Base-by-base conservation (phyloP, 345 rosid genomes). In the Rhodomyrtus tomentosa region DNA sequence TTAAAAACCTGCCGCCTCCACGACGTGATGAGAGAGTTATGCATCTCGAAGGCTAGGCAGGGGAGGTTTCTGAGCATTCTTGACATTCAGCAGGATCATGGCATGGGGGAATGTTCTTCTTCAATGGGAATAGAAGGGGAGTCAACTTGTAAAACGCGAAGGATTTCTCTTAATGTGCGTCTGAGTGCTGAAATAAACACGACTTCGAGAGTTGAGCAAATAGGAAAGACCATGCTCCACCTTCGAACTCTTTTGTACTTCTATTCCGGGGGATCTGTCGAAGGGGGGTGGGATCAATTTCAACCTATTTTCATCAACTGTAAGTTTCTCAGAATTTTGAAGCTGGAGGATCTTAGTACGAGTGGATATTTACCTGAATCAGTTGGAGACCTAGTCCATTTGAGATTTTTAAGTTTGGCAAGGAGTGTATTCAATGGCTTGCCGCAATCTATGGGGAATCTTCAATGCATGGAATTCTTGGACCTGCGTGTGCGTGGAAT, bases 11-110 rank as follows among this genome's bases (percentile, higher is more conserved):
- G 91, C 29, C 88, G 80, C 48, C 89, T 91, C 50, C 90, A 91
- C 24, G 89, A 91, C 54, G 85, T 88, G 74, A 86, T 91, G 87
- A 88, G 92, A 27, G 91, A 90, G 10, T 53, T 90, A 13, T 86
- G 89, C 68, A 20, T 91, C 55, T 56, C 38, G 3, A 88, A 88
- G 54, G 92, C 90, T 22, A 84, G 32, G 50, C 83, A 84, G 20
- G 90, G 85, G n/a, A 87, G 80, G 50, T 88, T 90, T 59, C 55
- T 90, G 5, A 80, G 36, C 55, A 84, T 84, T 79, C 68, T 81
- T 7, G 40, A 40, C 27, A 85, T 55, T 1, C 25, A 8, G 38
- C 85, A 53, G 5, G 42, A 12, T 3, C 25, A 82, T 81, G 84
- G 82, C 5, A 49, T 6, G 1, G 53, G 24, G 51, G 13, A 4